phyloP scores from a whole-genome alignment of 306 rosid species.

The Quercus glauca region DNA sequence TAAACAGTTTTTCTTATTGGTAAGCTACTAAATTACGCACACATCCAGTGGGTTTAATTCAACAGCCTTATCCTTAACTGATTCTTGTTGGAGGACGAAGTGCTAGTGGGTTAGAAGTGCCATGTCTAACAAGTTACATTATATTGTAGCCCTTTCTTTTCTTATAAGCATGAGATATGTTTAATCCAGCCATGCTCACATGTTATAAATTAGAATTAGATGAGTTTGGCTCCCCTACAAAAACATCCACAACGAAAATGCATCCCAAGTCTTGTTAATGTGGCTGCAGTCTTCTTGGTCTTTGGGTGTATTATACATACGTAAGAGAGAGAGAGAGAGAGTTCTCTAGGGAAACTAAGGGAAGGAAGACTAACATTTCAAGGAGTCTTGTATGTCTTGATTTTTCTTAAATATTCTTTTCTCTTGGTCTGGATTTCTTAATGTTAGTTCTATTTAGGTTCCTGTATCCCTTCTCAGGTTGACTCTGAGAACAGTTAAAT shows the following conservation, averaged over 20 bases:
- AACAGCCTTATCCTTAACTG: no score
- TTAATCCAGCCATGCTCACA: not conserved
- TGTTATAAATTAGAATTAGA: not conserved
- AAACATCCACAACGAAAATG: no score
- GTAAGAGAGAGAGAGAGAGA: no score
- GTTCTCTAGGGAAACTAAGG: no score
- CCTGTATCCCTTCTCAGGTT: not conserved
- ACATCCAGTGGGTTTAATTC: no score
- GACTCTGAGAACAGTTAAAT: not conserved
- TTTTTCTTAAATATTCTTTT: not conserved
- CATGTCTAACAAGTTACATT: not conserved
- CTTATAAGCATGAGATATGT: not conserved
- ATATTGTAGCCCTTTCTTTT: not conserved
- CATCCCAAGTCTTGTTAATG: no score
- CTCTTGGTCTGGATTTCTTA: not conserved
- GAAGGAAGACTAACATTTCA: no score
- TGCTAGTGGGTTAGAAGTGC: not conserved
- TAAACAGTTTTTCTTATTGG: no score
- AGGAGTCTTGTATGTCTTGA: not conserved
- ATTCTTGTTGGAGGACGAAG: no score
- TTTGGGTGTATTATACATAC: no score
- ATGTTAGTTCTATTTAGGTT: not conserved
- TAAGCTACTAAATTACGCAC: no score
- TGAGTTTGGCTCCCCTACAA: not conserved
- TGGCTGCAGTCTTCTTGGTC: no score